A percentile compares a stretch with the other conserved stretches of the same genome.
Evolutionary conservation across 768 basidiomycete genomes (phyloP).

Genomic region (Strobilomyces confusus): DNA sequence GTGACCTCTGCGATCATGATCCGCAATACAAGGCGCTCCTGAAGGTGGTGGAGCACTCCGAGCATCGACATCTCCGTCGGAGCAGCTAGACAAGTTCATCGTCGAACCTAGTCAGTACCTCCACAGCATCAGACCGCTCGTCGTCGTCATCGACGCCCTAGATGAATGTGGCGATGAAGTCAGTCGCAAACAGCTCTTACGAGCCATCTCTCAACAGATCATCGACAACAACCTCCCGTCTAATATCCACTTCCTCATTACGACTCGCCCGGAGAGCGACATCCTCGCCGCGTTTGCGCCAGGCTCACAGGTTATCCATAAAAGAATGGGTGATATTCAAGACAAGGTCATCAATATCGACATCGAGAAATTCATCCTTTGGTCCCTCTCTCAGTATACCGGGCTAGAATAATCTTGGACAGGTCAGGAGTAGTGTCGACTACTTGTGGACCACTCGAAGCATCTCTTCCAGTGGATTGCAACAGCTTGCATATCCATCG

Average conservation of each 20-base stretch:
- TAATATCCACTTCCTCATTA: too few relatives aligned
- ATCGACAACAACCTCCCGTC: constrained; percentile 6
- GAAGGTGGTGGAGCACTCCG: neutral
- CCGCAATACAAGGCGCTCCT: neutral
- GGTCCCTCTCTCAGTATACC: neutral
- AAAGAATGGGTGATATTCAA: neutral
- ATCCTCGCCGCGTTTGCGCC: neutral
- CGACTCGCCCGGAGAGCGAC: neutral
- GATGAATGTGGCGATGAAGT: neutral
- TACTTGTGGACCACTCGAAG: neutral
- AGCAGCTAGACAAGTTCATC: neutral
- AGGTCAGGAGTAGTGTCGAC: constrained; percentile 5
- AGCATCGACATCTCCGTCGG: neutral
- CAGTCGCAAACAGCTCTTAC: neutral
- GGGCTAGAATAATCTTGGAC: neutral
- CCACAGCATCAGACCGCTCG: neutral
- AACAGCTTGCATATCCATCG: neutral
- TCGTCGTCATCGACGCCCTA: constrained; percentile 12
- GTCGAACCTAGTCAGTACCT: neutral
- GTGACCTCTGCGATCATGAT: neutral
- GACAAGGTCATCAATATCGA: neutral
- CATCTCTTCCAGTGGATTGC: neutral
- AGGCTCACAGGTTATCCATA: neutral
- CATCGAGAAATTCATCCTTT: neutral
- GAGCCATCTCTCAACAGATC: neutral